Percentiles rank a stretch among this genome's conserved stretches.
phyloP scores from a whole-genome alignment of 495 filamentous ascomycete species.

The Xylaria palmicola region DNA sequence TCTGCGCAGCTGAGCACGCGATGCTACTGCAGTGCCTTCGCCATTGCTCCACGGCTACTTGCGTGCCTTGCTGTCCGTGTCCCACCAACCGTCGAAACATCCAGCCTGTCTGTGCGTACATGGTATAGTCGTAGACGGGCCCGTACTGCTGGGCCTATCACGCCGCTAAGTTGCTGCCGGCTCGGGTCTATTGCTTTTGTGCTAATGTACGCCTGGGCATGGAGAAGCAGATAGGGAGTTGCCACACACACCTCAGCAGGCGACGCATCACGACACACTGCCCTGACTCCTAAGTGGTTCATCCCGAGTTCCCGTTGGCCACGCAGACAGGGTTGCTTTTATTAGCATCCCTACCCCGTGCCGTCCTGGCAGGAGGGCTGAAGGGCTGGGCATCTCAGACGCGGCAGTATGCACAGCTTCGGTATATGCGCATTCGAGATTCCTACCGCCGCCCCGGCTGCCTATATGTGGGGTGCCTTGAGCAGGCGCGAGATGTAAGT shows the following conservation, averaged over 20 bases:
- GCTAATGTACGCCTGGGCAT: not conserved
- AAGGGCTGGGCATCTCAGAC: not conserved
- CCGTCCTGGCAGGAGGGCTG: not conserved
- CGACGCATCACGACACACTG: not conserved
- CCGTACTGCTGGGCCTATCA: not conserved
- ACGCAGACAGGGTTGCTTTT: constrained; percentile 11
- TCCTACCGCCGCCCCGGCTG: not conserved
- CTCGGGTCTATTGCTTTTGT: constrained; percentile 9
- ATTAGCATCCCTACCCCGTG: constrained; percentile 6
- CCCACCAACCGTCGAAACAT: not conserved
- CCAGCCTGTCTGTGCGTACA: not conserved
- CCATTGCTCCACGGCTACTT: not conserved
- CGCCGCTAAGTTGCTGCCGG: not conserved
- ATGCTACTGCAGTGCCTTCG: not conserved
- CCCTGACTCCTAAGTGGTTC: not conserved
- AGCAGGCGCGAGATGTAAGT: not conserved
- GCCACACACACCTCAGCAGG: not conserved
- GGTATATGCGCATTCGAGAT: not conserved
- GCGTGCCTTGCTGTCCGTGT: not conserved
- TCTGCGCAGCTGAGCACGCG: not conserved
- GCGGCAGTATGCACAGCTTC: constrained; percentile 4
- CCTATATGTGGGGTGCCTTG: not conserved
- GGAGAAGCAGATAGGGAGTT: not conserved
- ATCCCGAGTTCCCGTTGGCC: not conserved
- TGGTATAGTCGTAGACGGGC: not conserved